Conservation (phyloP, 306 rosid genomes). For the Citrullus colocynthis region DNA sequence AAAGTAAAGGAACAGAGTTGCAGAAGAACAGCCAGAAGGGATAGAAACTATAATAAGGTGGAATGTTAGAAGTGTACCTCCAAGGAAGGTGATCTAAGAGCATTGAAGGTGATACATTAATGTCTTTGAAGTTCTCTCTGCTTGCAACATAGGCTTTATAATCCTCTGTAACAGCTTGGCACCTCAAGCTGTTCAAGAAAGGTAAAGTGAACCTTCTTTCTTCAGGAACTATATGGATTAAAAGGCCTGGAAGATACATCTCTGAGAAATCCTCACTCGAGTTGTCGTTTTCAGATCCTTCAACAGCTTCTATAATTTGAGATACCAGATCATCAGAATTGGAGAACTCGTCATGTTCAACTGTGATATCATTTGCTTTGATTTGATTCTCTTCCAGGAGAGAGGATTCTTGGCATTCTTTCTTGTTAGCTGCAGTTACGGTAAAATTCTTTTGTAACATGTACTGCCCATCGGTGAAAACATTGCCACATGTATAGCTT, state of each 20-base stretch:
- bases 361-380: constrained; percentile 18
- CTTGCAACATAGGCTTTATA: constrained; percentile 60
- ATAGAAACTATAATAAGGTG: constrained; percentile 1
- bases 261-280: constrained; percentile 48
- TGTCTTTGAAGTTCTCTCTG: constrained; percentile 70
- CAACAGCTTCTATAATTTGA: constrained; percentile 48
- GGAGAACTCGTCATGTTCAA: constrained; percentile 20
- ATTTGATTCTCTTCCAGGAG: constrained; percentile 24
- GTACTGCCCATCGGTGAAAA: background rate
- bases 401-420: constrained; percentile 18
- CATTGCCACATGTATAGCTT: background rate
- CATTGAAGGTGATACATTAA: constrained; percentile 76
- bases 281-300: constrained; percentile 26
- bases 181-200: constrained; percentile 21
- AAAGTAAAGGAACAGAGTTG: constrained; percentile 12
- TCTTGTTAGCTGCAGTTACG: constrained; percentile 28
- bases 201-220: constrained; percentile 20
- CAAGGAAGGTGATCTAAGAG: constrained; percentile 98
- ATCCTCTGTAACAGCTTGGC: constrained; percentile 18
- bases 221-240: constrained; percentile 56
- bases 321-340: constrained; percentile 43
- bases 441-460: background rate
- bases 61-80: constrained; percentile 45
- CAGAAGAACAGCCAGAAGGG: constrained; percentile 6
- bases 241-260: constrained; percentile 71